These are phyloP conservation scores for Blastobotrys proliferans DNA, from an alignment of 1,139 yeast species.

Conservation along the genomic window DNA sequence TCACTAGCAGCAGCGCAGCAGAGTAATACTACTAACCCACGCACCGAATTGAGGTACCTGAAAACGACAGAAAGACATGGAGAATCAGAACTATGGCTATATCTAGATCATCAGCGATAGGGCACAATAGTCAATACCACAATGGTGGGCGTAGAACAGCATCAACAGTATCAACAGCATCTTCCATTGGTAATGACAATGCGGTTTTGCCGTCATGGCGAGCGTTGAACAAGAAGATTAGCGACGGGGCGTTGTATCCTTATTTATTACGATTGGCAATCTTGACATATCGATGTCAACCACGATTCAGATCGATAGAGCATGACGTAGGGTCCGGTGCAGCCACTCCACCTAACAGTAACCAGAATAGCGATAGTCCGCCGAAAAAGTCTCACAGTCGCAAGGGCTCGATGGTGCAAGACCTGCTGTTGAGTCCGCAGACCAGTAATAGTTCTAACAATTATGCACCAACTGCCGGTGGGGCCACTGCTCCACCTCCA, in stretches of 20 bases:
- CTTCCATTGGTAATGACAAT: too few species aligned
- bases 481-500: constrained; percentile 15
- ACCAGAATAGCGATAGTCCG: not conserved
- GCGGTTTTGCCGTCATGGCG: constrained; percentile 23
- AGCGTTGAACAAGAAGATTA: constrained; percentile 21
- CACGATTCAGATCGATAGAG: constrained; percentile 23
- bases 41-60: too few species aligned
- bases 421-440: constrained; percentile 9
- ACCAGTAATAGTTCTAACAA: constrained; percentile 5
- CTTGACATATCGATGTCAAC: constrained; percentile 32
- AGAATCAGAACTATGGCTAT: constrained; percentile 7
- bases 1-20: too few species aligned
- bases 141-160: too few species aligned
- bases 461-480: constrained; percentile 5
- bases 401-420: constrained; percentile 15
- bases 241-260: constrained; percentile 32
- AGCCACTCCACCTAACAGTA: constrained; percentile 2
- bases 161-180: too few species aligned
- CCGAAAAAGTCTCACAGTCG: constrained; percentile 16
- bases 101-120: constrained; percentile 7
- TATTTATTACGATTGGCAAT: constrained; percentile 33
- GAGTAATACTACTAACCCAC: too few species aligned
- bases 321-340: not conserved
- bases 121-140: not conserved
- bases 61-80: too few species aligned